Evolutionary conservation across 1,284 basidiomycete species (phyloP).

Genomic region (Sanghuangporus baumii): DNA sequence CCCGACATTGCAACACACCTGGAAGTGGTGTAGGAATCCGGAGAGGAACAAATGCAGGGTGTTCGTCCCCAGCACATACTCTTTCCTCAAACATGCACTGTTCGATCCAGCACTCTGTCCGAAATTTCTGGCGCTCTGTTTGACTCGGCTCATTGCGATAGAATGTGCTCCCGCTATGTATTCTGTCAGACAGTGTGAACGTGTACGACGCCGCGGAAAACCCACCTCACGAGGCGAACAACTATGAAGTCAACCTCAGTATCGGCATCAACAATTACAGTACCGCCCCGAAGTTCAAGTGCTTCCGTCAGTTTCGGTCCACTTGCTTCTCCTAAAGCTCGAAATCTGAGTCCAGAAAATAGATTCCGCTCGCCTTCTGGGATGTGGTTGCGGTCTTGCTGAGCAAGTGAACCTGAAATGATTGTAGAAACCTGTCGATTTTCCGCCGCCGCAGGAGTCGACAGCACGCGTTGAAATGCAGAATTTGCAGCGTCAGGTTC

Average conservation of each 20-base stretch:
- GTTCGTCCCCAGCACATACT: conserved; percentile 53
- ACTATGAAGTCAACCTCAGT: conserved; percentile 57
- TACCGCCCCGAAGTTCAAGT: conserved; percentile 53
- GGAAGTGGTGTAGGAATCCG: conserved; percentile 44
- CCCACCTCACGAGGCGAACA: conserved; percentile 64
- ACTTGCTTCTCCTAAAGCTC: conserved; percentile 59
- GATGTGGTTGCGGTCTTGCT: background rate
- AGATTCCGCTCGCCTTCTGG: conserved; percentile 22
- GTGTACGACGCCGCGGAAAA: conserved; percentile 5
- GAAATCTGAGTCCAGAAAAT: conserved; percentile 52
- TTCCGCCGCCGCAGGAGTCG: conserved; percentile 4
- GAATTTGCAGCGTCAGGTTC: conserved; percentile 16
- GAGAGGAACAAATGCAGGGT: conserved; percentile 59
- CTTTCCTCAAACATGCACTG: conserved; percentile 64
- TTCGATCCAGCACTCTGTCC: conserved; percentile 82
- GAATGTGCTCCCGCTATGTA: conserved; percentile 51
- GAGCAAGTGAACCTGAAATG: background rate
- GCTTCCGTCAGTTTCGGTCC: conserved; percentile 48
- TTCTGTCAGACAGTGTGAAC: background rate
- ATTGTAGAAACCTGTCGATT: conserved; percentile 6
- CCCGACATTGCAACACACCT: conserved; percentile 32
- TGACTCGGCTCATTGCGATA: conserved; percentile 47
- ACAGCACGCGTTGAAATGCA: conserved; percentile 38
- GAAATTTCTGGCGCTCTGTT: conserved; percentile 43
- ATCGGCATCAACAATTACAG: conserved; percentile 38